A percentile compares a stretch with the other conserved stretches of the same genome.
phyloP scores from a whole-genome alignment of 164 flowering plant genomes.

The Berberis vulgaris region DNA sequence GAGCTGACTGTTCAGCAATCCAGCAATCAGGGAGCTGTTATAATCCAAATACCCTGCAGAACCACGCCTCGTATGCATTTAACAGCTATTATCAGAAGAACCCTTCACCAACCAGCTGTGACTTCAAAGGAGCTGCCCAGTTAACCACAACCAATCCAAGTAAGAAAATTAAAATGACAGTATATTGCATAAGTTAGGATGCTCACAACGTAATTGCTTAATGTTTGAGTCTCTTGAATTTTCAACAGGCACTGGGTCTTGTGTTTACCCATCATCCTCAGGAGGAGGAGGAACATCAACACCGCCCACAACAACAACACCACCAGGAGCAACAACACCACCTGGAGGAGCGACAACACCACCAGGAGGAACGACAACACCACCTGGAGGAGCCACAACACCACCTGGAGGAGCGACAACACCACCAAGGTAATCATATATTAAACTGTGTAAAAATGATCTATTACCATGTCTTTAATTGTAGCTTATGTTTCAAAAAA shows the following conservation, averaged over 20 bases:
- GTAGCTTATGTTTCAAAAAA: neutral
- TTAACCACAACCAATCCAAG: conserved; percentile 72
- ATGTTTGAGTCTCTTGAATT: neutral
- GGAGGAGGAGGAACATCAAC: conserved; percentile 24
- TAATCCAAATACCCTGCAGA: conserved; percentile 58
- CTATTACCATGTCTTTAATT: too few relatives aligned
- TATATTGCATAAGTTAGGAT: neutral
- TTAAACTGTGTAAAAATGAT: too few relatives aligned
- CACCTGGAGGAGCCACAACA: neutral
- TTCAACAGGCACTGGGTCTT: conserved; percentile 57
- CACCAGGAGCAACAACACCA: neutral
- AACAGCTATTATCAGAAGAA: conserved; percentile 86
- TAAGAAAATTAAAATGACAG: conserved; percentile 25
- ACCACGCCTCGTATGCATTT: conserved; percentile 92
- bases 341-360: too few relatives aligned
- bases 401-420: neutral
- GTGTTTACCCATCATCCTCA: conserved; percentile 46
- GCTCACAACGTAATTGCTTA: neutral
- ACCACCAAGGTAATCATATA: neutral
- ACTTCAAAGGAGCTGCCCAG: conserved; percentile 74
- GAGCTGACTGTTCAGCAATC: conserved; percentile 73
- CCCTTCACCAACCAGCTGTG: conserved; percentile 66
- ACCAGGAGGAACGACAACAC: too few relatives aligned
- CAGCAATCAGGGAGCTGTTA: conserved; percentile 74
- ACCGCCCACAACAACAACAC: neutral